Conservation (phyloP, 208 protist genomes). For the Wallacemonas collosoma region DNA sequence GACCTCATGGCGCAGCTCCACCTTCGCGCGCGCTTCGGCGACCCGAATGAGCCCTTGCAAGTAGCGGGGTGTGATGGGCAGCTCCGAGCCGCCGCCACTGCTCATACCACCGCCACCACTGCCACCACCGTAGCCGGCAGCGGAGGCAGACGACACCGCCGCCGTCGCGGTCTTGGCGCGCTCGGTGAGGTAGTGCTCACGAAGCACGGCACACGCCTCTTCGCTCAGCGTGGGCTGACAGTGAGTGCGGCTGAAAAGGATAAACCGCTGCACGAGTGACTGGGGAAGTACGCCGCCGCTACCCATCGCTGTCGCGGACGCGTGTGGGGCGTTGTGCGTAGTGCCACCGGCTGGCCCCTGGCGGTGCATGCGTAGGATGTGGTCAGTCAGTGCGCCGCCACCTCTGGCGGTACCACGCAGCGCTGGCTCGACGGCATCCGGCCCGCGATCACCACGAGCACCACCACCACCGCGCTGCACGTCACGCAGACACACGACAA, state of each 20-base stretch:
- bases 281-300: constrained; percentile 41
- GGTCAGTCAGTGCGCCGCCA: constrained; percentile 81
- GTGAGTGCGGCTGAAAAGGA: constrained; percentile 63
- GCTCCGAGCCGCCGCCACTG: constrained; percentile 22
- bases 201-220: constrained; percentile 64
- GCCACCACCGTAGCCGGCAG: constrained; percentile 3
- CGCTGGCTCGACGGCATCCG: not conserved
- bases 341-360: not conserved
- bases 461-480: constrained; percentile 17
- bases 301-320: not conserved
- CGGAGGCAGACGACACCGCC: constrained; percentile 5
- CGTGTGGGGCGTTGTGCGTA: not conserved
- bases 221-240: constrained; percentile 64
- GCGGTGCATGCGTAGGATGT: constrained; percentile 93
- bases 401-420: not conserved
- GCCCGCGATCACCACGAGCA: not conserved
- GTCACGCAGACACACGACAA: constrained; percentile 94
- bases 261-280: constrained; percentile 69
- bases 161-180: constrained; percentile 36
- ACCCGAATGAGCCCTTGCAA: constrained; percentile 95
- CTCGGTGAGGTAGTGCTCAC: constrained; percentile 66
- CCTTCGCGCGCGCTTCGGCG: constrained; percentile 90
- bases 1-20: constrained; percentile 90
- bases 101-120: not conserved
- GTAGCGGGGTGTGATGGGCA: constrained; percentile 93